A percentile compares a stretch with the other conserved stretches of the same genome.
phyloP scores from a whole-genome alignment of 2,329 filamentous ascomycete genomes.

The Dactylellina parvicollis region DNA sequence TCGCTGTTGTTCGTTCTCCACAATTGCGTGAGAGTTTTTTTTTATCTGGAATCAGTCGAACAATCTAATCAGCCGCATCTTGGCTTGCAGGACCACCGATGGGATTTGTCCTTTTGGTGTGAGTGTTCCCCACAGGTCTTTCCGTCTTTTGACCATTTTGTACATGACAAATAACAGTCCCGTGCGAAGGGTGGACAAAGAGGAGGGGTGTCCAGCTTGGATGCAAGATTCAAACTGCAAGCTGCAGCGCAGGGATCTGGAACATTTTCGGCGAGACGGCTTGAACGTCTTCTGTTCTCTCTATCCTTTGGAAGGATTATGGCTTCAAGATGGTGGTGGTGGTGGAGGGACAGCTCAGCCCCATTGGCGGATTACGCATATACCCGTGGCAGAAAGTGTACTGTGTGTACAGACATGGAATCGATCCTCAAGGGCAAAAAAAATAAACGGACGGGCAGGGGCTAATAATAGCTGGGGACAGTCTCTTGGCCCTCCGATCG shows the following conservation, averaged over 20 bases:
- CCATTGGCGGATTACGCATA: slow-evolving; percentile 36
- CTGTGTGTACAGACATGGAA: too few species aligned
- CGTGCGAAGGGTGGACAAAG: too few species aligned
- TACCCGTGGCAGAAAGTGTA: slow-evolving; percentile 14
- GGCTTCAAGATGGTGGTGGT: background rate
- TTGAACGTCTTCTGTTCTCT: background rate
- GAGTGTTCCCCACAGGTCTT: too few species aligned
- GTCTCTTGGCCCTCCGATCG: slow-evolving; percentile 18
- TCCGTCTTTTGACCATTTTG: too few species aligned
- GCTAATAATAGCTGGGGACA: slow-evolving; percentile 5
- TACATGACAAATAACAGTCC: too few species aligned
- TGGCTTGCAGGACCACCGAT: too few species aligned
- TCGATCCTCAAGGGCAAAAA: background rate
- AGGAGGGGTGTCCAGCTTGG: background rate
- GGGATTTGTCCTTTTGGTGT: too few species aligned
- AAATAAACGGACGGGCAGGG: background rate
- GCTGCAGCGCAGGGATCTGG: slow-evolving; percentile 22
- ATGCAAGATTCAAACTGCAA: background rate
- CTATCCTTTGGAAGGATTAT: background rate
- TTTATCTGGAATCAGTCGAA: background rate
- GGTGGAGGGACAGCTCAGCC: slow-evolving; percentile 16
- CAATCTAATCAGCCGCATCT: background rate
- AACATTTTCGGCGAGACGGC: slow-evolving; percentile 44
- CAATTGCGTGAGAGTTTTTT: background rate
- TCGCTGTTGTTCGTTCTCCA: background rate